These are phyloP conservation scores for Vinca minor DNA, from an alignment of 257 asterid species.

Conservation along the genomic window DNA sequence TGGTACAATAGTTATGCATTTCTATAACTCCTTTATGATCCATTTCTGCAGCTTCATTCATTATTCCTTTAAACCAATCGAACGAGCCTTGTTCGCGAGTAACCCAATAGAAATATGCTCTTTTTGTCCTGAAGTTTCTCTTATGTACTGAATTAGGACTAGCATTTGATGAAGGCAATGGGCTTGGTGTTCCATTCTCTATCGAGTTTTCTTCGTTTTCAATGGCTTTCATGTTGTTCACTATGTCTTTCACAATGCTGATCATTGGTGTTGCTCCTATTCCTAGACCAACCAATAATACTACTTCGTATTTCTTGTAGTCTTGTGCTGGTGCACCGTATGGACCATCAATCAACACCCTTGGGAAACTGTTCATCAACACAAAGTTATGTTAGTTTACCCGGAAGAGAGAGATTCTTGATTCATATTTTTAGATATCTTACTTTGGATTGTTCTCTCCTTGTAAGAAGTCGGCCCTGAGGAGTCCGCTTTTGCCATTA, in stretches of 20 bases:
- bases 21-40: constrained; percentile 67
- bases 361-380: constrained; percentile 75
- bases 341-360: constrained; percentile 76
- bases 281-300: constrained; percentile 69
- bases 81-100: constrained; percentile 84
- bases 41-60: constrained; percentile 79
- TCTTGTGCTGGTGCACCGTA: constrained; percentile 96
- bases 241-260: constrained; percentile 77
- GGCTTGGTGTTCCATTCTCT: constrained; percentile 32
- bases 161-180: constrained; percentile 1
- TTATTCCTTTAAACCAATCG: constrained; percentile 84
- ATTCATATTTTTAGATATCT: constrained; percentile 21
- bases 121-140: constrained; percentile 47
- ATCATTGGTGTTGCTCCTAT: constrained; percentile 93
- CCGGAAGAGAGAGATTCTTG: too few species aligned
- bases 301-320: constrained; percentile 83
- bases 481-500: constrained; percentile 82
- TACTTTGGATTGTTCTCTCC: constrained; percentile 67
- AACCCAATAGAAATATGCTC: constrained; percentile 88
- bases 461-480: constrained; percentile 54
- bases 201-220: constrained; percentile 40
- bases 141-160: constrained; percentile 19
- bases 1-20: constrained; percentile 86
- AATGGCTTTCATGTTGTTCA: constrained; percentile 66
- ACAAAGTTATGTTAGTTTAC: too few species aligned